Percentiles rank a stretch among this genome's conserved stretches.
Conservation (phyloP, 2,329 filamentous ascomycete species). For the Phymatotrichopsis omnivora region DNA sequence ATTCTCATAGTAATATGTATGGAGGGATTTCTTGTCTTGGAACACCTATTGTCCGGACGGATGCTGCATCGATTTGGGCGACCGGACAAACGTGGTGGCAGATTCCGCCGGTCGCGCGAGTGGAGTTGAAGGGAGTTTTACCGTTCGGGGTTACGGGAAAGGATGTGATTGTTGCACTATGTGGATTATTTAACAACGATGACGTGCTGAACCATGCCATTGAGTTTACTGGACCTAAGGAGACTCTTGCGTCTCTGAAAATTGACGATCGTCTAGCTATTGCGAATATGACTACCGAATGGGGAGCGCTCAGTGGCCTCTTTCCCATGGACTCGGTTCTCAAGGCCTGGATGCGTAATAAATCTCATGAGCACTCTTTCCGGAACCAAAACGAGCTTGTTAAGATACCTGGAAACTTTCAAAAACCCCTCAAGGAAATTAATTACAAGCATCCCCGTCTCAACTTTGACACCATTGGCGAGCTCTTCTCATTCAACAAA, state of each 20-base stretch:
- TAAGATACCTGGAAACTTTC: too few species aligned
- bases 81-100: conserved; percentile 82
- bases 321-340: conserved; percentile 73
- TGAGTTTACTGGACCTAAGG: conserved; percentile 71
- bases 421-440: conserved; percentile 36
- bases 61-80: conserved; percentile 77
- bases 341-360: conserved; percentile 61
- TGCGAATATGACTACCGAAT: conserved; percentile 73
- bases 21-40: conserved; percentile 68
- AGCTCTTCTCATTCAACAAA: conserved; percentile 53
- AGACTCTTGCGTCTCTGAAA: conserved; percentile 62
- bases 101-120: conserved; percentile 70
- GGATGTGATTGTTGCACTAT: conserved; percentile 85
- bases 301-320: conserved; percentile 60
- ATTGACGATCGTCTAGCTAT: conserved; percentile 67
- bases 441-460: conserved; percentile 53
- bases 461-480: conserved; percentile 61
- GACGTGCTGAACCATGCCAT: conserved; percentile 87
- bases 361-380: conserved; percentile 53
- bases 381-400: too few species aligned
- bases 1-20: conserved; percentile 73
- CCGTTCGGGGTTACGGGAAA: conserved; percentile 80
- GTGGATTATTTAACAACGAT: conserved; percentile 72
- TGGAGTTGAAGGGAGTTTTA: conserved; percentile 65
- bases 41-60: conserved; percentile 74